Evolutionary conservation across 352 stramenopile species (phyloP), one percentile per base, ranked within the genome.

Genomic region (Aphanomyces stellatus): DNA sequence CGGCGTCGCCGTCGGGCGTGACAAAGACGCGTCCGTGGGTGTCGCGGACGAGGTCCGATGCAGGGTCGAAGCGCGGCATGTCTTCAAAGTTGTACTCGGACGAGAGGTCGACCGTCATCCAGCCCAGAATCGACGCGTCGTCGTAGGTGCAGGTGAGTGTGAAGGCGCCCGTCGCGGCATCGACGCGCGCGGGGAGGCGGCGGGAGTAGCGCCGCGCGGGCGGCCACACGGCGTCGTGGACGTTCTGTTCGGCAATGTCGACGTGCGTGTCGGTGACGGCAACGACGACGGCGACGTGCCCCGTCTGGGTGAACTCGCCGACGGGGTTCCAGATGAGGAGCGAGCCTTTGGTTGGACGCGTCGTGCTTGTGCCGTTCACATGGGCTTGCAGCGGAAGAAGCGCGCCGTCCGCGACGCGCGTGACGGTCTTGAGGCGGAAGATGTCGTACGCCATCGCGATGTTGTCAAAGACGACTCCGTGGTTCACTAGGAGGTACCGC

Each of bases 361-460:
- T 31, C 1, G 55, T 51, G 19, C 33, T 22, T 15, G 25, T 31
- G 28, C 55, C 55, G n/a, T 64, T 64, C 13, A 31, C n/a, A 46
- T 64, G 25, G 4, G 55, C 15, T 8, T 64, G 55, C 55, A 64
- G 28, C 8, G 35, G 40, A 13, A 51, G 19, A 11, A 64, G 27
- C 25, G 28, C 11, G 55, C 31, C 55, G 17, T 64, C 55, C 4
- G 33, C 35, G 55, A 64, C 55, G 25, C 55, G 55, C 4, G 31
- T 43, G n/a, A 64, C 55, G n/a, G 24, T 51, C 55, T 51, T 49
- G 3, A 64, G 30, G 19, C 55, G 55, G 17, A 64, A 64, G 55
- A 64, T 64, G 25, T 64, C 55, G 27, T 64, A 64, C 55, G 55
- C 55, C 55, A 64, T 64, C 34, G 55, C 55, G 19, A 64, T 64